Evolutionary conservation across 2,329 filamentous ascomycete species (phyloP).

Genomic region (Xylariaceae sp.): DNA sequence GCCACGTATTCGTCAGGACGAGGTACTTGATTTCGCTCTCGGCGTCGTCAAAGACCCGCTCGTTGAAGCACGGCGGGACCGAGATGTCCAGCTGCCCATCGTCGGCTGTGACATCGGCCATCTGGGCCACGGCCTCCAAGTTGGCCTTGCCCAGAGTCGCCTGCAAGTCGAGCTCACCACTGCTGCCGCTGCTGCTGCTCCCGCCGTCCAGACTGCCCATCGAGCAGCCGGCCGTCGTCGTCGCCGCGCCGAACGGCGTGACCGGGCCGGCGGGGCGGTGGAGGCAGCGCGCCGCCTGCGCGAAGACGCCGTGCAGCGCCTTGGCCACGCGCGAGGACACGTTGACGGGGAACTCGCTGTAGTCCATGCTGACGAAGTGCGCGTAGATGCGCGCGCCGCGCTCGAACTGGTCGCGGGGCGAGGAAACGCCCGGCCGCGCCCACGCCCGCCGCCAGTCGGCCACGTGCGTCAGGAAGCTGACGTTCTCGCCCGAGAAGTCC

Average conservation of each 20-base stretch:
- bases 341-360: constrained; percentile 16
- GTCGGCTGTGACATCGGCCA: constrained; percentile 6
- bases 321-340: constrained; percentile 13
- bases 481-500: constrained; percentile 53
- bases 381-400: constrained; percentile 15
- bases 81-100: constrained; percentile 4
- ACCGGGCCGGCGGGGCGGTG: constrained; percentile 6
- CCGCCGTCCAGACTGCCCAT: constrained; percentile 1
- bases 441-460: constrained; percentile 33
- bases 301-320: constrained; percentile 13
- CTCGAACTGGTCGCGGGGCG: constrained; percentile 8
- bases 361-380: constrained; percentile 25
- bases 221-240: background rate
- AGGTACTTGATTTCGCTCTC: constrained; percentile 56
- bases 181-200: too few species aligned
- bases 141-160: constrained; percentile 13
- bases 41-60: constrained; percentile 49
- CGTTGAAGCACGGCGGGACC: constrained; percentile 41
- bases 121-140: constrained; percentile 9
- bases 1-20: constrained; percentile 63
- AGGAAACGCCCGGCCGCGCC: constrained; percentile 1
- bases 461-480: constrained; percentile 45
- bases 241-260: constrained; percentile 9
- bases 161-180: constrained; percentile 7
- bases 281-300: constrained; percentile 7